Evolutionary conservation across 345 rosid genomes (phyloP), one percentile per base, ranked within the genome.

Genomic region (Pugionium dolabratum): DNA sequence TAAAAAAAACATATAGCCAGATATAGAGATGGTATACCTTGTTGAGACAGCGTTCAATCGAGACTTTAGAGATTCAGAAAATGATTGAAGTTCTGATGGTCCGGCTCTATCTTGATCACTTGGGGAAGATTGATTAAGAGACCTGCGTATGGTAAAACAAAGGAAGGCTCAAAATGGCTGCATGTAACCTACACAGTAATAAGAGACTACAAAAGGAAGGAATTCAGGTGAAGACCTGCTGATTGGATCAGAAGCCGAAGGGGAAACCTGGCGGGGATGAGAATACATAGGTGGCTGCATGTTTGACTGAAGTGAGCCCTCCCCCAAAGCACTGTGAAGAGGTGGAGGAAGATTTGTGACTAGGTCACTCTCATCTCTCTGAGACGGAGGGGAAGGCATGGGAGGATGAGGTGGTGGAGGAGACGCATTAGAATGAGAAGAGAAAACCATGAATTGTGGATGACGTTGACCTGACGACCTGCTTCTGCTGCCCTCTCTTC

Each of bases 31-130:
- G 41, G 4, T 4, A 41, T 75, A 90, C 99, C 96, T 88, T 28
- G 64, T 75, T 64, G 99, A 94, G 62, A 86, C 86, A 35, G 95
- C 85, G 75, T 74, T 85, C 50, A 90, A 64, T 42, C 89, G 79
- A 34, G 96, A 88, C 76, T 86, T 90, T 4, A 90, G 54, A 47
- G 96, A 82, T 36, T 94, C 99, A 27, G 97, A 90, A 80, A 94
- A 86, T 26, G 96, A 85, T 40, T 85, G 99, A 35, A 81, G 69
- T 30, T 90, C 97, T 1, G 99, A 94, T 59, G 95, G 90, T 58
- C 97, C 96, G 10, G 87, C 97, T 79, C 81, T 80, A 49, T 90
- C 95, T 74, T 88, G 95, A 79, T 66, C 79, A 71, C 63, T 82
- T 52, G 82, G 81, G 40, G 90, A 80, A 73, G 85, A 79, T 37